Conservation (phyloP, 176 grass and related monocot species). For the Juncus effusus region DNA sequence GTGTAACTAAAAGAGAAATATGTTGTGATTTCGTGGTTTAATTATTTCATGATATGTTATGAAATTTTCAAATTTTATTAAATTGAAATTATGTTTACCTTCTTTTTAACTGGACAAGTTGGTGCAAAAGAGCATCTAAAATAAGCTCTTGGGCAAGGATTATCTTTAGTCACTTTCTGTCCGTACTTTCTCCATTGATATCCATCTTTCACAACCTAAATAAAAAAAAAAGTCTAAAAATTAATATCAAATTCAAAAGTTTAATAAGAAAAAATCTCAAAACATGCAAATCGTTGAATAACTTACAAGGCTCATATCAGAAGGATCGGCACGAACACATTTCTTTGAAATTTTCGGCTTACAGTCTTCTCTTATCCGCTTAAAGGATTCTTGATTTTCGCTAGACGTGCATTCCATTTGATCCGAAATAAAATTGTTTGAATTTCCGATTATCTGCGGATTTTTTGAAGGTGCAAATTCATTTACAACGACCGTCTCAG, state of each 20-base stretch:
- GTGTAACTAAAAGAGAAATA: not conserved
- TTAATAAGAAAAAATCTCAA: not conserved
- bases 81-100: constrained; percentile 35
- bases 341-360: constrained; percentile 25
- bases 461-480: not conserved
- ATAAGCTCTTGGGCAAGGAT: constrained; percentile 83
- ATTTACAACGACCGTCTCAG: constrained; percentile 25
- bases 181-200: constrained; percentile 97
- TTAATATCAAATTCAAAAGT: not conserved
- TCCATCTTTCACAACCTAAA: constrained; percentile 79
- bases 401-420: constrained; percentile 15
- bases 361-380: constrained; percentile 30
- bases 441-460: not conserved
- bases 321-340: constrained; percentile 8
- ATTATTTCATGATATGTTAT: too few species aligned
- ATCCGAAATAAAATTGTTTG: not conserved
- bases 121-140: constrained; percentile 87
- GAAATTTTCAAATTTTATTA: not conserved
- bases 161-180: constrained; percentile 93
- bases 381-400: constrained; percentile 24
- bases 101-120: constrained; percentile 78
- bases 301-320: constrained; percentile 23
- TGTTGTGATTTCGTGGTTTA: too few species aligned
- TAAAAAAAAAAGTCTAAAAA: constrained; percentile 3
- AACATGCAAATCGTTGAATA: not conserved